These are phyloP conservation scores for Tulasnella sp. DNA, from an alignment of 768 basidiomycete genomes.

Conservation along the genomic window DNA sequence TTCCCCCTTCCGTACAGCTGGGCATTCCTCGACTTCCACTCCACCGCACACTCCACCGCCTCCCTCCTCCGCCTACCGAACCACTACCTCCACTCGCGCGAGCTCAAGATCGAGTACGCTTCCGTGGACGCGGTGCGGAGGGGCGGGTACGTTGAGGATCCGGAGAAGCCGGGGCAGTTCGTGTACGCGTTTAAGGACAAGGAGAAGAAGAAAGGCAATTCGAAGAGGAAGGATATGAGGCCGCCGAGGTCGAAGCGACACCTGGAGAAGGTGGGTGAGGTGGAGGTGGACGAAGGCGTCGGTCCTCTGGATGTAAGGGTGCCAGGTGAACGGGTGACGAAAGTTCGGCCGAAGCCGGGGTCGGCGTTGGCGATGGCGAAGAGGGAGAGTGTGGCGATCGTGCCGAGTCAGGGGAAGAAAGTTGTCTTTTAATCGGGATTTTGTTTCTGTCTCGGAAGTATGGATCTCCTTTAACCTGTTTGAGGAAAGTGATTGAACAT, in stretches of 20 bases:
- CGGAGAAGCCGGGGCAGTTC: constrained; percentile 3
- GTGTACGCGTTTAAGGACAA: neutral
- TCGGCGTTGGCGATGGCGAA: constrained; percentile 69
- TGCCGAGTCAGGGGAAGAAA: constrained; percentile 59
- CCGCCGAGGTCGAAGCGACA: constrained; percentile 15
- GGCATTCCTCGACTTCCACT: constrained; percentile 86
- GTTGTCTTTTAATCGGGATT: constrained; percentile 40
- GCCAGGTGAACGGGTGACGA: constrained; percentile 28
- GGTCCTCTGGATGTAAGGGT: constrained; percentile 1
- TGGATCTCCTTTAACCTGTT: too few relatives aligned
- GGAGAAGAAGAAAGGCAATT: neutral
- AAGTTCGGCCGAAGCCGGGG: constrained; percentile 55
- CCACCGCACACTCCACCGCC: constrained; percentile 63
- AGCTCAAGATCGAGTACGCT: constrained; percentile 83
- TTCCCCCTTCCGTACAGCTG: constrained; percentile 63
- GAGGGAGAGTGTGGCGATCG: constrained; percentile 64
- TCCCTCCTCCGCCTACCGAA: constrained; percentile 77
- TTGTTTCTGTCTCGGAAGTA: neutral
- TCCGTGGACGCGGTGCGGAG: constrained; percentile 78
- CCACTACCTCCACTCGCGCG: constrained; percentile 70
- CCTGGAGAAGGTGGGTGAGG: constrained; percentile 12
- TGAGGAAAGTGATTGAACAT: too few relatives aligned
- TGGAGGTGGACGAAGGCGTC: constrained; percentile 9
- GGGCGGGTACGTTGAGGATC: constrained; percentile 35
- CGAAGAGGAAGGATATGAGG: neutral